Base-by-base conservation (phyloP, 2,329 filamentous ascomycete species). In the Epichloe brachyelytri region DNA sequence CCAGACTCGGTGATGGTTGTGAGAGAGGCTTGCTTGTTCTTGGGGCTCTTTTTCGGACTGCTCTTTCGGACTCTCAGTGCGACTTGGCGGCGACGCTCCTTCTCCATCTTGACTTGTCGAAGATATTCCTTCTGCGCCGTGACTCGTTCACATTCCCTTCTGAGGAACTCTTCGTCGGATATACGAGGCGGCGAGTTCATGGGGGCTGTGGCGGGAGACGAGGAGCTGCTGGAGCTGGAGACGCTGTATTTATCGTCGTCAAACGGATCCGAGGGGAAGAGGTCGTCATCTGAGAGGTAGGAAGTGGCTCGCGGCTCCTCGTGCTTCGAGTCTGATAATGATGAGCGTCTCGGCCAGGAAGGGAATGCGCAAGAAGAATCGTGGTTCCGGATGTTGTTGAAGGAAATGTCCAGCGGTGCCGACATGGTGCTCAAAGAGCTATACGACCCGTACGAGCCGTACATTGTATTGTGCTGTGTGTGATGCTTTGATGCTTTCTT, bases 271-370 rank as follows among this genome's bases (percentile, higher is more conserved):
- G 70, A 61, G 52, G 76, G 71, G 64, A 79, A 76, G 51, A 83
- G 74, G 58, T 83, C 80, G 65, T 83, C 80, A 68, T 83, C 80
- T 41, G 78, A 80, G 55, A 83, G 71, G 64, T 74, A 80, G 0
- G 77, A 77, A 3, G 75, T 74, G 17, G 76, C 72, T 53, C 73
- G 71, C 56, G 71, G 65, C 57, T 70, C 65, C 53, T 65, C 63
- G 50, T 61, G 60, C 57, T 68, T 63, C 50, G 65, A 65, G 56
- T 71, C 68, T 48, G 68, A 69, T 54, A 80, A 71, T 39, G 75
- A 77, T 15, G 71, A 68, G 41, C 77, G 71, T 52, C 76, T 72
- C 26, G 77, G 77, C 78, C 78, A 81, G 22, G 75, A 79, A 30
- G 78, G 78, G 57, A 74, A 80, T 26, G 77, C 78, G 65, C 77